Evolutionary conservation across 2,329 filamentous ascomycete species (phyloP).

Genomic region (Calonectria fujianensis): DNA sequence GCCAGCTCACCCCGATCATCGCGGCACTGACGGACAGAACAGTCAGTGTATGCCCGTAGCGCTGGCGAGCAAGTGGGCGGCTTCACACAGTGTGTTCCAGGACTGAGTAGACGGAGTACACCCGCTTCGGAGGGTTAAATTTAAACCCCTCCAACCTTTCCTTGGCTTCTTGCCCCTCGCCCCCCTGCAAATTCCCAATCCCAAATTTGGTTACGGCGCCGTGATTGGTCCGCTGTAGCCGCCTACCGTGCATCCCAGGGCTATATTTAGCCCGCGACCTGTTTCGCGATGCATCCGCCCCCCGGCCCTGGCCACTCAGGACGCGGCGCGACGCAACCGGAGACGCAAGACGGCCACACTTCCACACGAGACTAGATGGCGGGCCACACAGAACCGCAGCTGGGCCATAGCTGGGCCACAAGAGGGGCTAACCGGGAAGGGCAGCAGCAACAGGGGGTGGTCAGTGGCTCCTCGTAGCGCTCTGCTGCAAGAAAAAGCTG

Average conservation of each 20-base stretch:
- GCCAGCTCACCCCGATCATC: neutral
- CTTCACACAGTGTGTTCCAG: constrained; percentile 47
- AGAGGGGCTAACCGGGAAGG: constrained; percentile 49
- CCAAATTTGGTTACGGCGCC: constrained; percentile 52
- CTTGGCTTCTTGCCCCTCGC: constrained; percentile 38
- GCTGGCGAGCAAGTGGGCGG: constrained; percentile 24
- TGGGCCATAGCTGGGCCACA: constrained; percentile 39
- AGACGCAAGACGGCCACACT: constrained; percentile 40
- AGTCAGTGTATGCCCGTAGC: neutral
- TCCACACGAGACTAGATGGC: constrained; percentile 23
- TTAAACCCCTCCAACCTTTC: constrained; percentile 51
- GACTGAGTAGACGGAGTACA: constrained; percentile 44
- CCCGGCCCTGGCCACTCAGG: constrained; percentile 45
- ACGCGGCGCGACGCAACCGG: constrained; percentile 41
- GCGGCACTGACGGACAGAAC: neutral
- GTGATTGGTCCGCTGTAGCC: constrained; percentile 59
- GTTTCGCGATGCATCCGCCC: constrained; percentile 53
- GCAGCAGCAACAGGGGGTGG: constrained; percentile 41
- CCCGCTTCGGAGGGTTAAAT: constrained; percentile 51
- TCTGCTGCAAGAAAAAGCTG: constrained; percentile 30
- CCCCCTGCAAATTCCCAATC: constrained; percentile 47
- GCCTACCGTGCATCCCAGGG: constrained; percentile 54
- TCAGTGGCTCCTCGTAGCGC: constrained; percentile 52
- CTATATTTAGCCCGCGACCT: constrained; percentile 60
- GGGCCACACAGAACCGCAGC: constrained; percentile 36